Conservation (phyloP, 2,329 filamentous ascomycete genomes). For the Botrytis cinerea region DNA sequence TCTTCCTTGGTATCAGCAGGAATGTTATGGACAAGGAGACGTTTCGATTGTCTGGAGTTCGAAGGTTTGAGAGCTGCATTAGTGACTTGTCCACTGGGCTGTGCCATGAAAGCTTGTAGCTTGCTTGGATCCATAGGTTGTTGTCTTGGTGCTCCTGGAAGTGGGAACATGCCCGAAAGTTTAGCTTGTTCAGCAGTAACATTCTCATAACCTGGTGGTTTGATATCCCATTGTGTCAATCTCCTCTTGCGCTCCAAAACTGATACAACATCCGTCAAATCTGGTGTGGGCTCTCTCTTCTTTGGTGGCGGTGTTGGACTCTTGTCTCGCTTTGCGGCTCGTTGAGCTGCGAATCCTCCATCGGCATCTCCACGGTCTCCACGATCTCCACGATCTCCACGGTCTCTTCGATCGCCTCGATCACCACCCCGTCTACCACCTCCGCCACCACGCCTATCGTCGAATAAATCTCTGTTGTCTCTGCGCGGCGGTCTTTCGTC, state of each 20-base stretch:
- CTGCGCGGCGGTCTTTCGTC: constrained; percentile 59
- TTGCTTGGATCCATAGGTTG: constrained; percentile 94
- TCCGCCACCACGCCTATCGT: constrained; percentile 56
- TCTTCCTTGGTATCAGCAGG: constrained; percentile 75
- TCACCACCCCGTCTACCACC: constrained; percentile 51
- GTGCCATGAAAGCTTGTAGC: constrained; percentile 93
- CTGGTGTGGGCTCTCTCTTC: constrained; percentile 93
- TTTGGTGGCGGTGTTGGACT: constrained; percentile 81
- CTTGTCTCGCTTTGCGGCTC: constrained; percentile 52
- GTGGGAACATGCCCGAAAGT: constrained; percentile 97
- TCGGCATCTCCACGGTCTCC: constrained; percentile 45
- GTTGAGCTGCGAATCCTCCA: constrained; percentile 51
- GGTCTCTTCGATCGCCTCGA: constrained; percentile 46
- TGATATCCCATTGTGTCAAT: constrained; percentile 99
- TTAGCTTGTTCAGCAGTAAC: constrained; percentile 98
- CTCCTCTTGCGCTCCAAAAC: constrained; percentile 85
- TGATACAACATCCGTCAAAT: constrained; percentile 82
- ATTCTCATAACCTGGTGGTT: constrained; percentile 96
- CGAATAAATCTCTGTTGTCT: constrained; percentile 60
- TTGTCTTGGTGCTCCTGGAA: constrained; percentile 91
- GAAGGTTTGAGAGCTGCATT: constrained; percentile 85
- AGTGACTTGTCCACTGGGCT: constrained; percentile 67
- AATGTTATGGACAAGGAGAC: constrained; percentile 84
- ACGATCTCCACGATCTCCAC: constrained; percentile 47
- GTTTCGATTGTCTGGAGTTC: constrained; percentile 91